phyloP scores from a whole-genome alignment of 352 stramenopile genomes.

The Phytophthora pini region DNA sequence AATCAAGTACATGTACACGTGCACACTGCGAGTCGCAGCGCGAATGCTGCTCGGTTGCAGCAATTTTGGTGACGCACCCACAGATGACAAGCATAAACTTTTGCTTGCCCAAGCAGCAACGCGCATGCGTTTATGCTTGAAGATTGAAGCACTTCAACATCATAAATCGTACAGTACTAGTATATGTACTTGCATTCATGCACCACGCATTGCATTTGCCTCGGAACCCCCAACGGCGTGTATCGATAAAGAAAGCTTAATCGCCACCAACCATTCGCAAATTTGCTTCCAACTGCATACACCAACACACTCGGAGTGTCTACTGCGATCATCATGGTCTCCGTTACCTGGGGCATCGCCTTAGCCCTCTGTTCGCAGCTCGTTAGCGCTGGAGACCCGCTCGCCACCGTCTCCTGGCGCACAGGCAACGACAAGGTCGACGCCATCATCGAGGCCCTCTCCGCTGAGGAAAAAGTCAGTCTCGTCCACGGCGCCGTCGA shows the following conservation, averaged over 20 bases:
- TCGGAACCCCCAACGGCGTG: too few species aligned
- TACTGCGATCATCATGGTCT: constrained; percentile 26
- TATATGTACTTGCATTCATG: too few species aligned
- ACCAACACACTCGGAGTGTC: neutral
- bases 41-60: neutral
- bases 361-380: constrained; percentile 29
- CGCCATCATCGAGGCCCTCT: constrained; percentile 32
- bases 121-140: too few species aligned
- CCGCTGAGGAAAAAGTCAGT: constrained; percentile 36
- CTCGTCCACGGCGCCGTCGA: constrained; percentile 36
- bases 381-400: constrained; percentile 25
- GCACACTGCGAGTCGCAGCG: too few species aligned
- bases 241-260: too few species aligned
- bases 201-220: too few species aligned
- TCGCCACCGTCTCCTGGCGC: constrained; percentile 33
- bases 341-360: constrained; percentile 33
- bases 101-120: too few species aligned
- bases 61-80: neutral
- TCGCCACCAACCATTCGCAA: constrained; percentile 8
- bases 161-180: too few species aligned
- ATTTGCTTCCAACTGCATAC: constrained; percentile 17
- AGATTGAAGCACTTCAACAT: too few species aligned
- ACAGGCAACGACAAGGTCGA: constrained; percentile 43
- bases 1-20: too few species aligned
- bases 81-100: too few species aligned